phyloP scores from a whole-genome alignment of 495 filamentous ascomycete species.

The Daldinia vernicosa region DNA sequence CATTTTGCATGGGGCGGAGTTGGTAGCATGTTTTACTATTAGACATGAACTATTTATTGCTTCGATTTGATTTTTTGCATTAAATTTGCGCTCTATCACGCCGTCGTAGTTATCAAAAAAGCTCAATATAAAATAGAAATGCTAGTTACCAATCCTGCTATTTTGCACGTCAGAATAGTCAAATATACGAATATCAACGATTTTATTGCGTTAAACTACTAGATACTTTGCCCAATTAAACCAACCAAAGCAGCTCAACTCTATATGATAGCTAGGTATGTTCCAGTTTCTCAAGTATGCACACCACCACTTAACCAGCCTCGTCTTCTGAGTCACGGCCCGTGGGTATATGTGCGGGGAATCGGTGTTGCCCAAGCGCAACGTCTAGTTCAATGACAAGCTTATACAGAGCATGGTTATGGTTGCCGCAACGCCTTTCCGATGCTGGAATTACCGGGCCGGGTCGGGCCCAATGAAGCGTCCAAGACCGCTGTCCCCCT shows the following conservation, averaged over 20 bases:
- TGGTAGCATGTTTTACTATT: conserved; percentile 1
- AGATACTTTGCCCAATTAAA: conserved; percentile 27
- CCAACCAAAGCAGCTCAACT: conserved; percentile 31
- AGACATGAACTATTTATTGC: neutral
- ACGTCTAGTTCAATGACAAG: conserved; percentile 20
- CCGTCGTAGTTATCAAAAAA: neutral
- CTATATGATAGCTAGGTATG: conserved; percentile 21
- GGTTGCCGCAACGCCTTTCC: conserved; percentile 38
- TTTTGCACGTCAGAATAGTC: neutral
- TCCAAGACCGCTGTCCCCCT: conserved; percentile 8
- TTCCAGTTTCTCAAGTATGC: conserved; percentile 14
- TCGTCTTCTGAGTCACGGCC: neutral
- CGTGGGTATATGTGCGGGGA: neutral
- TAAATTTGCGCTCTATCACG: neutral
- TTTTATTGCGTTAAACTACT: conserved; percentile 32
- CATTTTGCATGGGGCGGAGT: conserved; percentile 29
- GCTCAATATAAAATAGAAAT: neutral
- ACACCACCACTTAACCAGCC: conserved; percentile 9
- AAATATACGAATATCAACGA: conserved; percentile 1
- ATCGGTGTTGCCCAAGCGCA: conserved; percentile 12
- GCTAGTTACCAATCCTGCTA: no score
- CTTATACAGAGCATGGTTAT: conserved; percentile 16
- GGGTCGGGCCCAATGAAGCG: conserved; percentile 5
- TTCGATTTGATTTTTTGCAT: neutral
- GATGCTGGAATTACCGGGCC: conserved; percentile 30